These are phyloP conservation scores for Viridothelium virens DNA, from an alignment of 495 filamentous ascomycete species.

Conservation along the genomic window DNA sequence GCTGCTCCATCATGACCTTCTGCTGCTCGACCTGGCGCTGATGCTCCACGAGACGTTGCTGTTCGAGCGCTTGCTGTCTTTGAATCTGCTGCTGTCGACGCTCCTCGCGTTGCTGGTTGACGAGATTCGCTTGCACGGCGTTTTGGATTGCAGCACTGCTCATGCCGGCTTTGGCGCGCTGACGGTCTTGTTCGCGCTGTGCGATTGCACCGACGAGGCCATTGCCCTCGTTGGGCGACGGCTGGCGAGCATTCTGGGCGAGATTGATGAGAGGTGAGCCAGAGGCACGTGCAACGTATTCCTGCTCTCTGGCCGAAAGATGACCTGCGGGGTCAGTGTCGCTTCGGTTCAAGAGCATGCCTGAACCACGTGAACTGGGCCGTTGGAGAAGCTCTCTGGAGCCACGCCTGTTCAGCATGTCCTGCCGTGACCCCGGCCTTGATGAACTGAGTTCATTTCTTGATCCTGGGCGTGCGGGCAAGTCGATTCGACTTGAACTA, in stretches of 20 bases:
- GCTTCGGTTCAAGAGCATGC: constrained; percentile 21
- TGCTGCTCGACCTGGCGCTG: constrained; percentile 9
- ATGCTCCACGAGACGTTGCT: not conserved
- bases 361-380: constrained; percentile 32
- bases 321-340: constrained; percentile 10
- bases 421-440: constrained; percentile 13
- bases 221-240: constrained; percentile 17
- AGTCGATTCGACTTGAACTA: constrained; percentile 18
- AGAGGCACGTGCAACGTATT: constrained; percentile 82
- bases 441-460: constrained; percentile 46
- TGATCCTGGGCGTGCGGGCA: constrained; percentile 39
- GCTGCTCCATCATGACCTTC: constrained; percentile 7
- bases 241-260: constrained; percentile 25
- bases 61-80: constrained; percentile 4
- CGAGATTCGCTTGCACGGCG: not conserved
- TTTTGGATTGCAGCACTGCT: constrained; percentile 16
- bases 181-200: constrained; percentile 24
- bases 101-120: constrained; percentile 3
- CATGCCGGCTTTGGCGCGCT: constrained; percentile 5
- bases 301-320: constrained; percentile 87
- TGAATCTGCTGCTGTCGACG: constrained; percentile 10
- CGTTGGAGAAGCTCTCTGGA: constrained; percentile 38
- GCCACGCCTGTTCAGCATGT: constrained; percentile 15
- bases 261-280: constrained; percentile 73
- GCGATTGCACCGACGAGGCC: constrained; percentile 25